phyloP scores from a whole-genome alignment of 2,329 filamentous ascomycete genomes.

The Trichoderma sp. region DNA sequence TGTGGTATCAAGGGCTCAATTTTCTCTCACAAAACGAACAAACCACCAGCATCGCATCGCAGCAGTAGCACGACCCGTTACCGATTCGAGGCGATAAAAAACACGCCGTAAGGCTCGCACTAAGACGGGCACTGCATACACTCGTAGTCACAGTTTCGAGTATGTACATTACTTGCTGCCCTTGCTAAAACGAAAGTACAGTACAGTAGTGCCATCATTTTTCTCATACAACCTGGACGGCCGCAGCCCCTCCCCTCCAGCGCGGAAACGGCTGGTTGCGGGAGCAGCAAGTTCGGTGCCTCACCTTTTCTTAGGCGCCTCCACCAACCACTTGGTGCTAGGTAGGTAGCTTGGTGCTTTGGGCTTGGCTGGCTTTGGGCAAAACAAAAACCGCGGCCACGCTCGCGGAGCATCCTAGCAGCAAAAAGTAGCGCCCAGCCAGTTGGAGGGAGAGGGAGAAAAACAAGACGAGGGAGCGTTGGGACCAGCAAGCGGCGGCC shows the following conservation, averaged over 20 bases:
- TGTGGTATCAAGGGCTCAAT: background rate
- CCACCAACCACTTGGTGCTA: background rate
- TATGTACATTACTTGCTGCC: background rate
- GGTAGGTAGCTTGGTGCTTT: background rate
- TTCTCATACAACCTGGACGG: background rate
- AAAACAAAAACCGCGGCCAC: background rate
- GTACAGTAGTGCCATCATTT: background rate
- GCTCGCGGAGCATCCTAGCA: background rate
- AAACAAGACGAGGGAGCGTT: background rate
- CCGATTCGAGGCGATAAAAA: background rate
- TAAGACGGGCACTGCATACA: background rate
- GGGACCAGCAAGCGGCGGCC: background rate
- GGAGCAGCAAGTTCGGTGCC: conserved; percentile 14
- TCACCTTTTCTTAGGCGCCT: conserved; percentile 10
- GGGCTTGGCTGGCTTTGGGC: background rate
- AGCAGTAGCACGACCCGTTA: background rate
- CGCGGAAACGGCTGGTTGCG: conserved; percentile 17
- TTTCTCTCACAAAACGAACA: background rate
- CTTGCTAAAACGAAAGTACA: background rate
- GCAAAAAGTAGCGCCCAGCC: background rate
- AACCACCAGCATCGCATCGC: background rate
- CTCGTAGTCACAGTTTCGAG: background rate
- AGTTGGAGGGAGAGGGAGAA: background rate
- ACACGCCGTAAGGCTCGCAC: background rate
- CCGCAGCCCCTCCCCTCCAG: conserved; percentile 5